phyloP scores from a whole-genome alignment of 2,329 filamentous ascomycete species.

The Coniochaeta hoffmannii region DNA sequence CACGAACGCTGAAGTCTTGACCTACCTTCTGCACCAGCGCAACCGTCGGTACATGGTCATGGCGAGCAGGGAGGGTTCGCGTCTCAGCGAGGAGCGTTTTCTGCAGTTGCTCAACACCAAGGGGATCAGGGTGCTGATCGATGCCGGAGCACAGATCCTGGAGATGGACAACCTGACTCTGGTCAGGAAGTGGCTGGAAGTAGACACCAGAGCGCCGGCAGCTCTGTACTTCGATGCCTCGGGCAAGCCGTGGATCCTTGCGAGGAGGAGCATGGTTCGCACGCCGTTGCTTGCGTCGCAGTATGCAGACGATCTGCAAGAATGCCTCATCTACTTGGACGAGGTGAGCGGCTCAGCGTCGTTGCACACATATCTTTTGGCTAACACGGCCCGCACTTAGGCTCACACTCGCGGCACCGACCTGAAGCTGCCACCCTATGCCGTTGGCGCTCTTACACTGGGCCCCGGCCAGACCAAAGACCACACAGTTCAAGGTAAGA shows the following conservation, averaged over 20 bases:
- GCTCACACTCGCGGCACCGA: conserved; percentile 56
- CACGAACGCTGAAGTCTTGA: conserved; percentile 57
- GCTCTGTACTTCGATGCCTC: conserved; percentile 46
- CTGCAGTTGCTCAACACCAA: conserved; percentile 27
- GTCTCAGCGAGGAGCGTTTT: conserved; percentile 36
- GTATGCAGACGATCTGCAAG: conserved; percentile 42
- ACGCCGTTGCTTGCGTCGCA: conserved; percentile 44
- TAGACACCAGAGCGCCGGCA: conserved; percentile 25
- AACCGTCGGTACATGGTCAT: conserved; percentile 39
- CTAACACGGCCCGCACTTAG: neutral
- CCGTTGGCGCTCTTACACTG: conserved; percentile 47
- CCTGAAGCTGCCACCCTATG: conserved; percentile 41
- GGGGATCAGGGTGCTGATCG: conserved; percentile 49
- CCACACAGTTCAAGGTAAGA: conserved; percentile 49
- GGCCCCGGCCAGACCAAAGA: conserved; percentile 53
- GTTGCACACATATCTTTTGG: neutral
- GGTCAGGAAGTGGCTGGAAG: conserved; percentile 40
- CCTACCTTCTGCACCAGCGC: conserved; percentile 44
- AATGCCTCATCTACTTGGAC: conserved; percentile 52
- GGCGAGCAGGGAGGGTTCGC: conserved; percentile 22
- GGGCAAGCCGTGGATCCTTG: conserved; percentile 37
- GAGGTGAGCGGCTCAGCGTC: conserved; percentile 24
- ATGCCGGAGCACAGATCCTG: conserved; percentile 56
- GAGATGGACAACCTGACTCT: conserved; percentile 50
- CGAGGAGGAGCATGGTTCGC: conserved; percentile 20